Evolutionary conservation across 2,329 filamentous ascomycete genomes (phyloP), one percentile per base, ranked within the genome.

Genomic region (Arthrobotrys iridis): DNA sequence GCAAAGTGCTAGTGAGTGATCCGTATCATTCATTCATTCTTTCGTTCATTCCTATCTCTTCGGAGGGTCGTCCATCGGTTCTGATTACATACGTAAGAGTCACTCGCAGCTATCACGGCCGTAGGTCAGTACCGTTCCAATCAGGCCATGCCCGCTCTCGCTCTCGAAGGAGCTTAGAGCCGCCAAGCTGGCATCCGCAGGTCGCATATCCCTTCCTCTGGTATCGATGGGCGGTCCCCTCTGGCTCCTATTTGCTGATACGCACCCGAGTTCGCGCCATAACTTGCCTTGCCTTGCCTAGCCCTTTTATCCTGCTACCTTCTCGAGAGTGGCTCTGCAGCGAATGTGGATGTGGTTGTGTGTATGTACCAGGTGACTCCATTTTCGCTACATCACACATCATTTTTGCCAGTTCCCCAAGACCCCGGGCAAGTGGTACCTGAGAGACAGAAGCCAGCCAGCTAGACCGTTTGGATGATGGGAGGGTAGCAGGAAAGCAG

Each of bases 341-440:
- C n/a, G n/a, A n/a, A n/a, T n/a, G n/a, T n/a, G n/a, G n/a, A n/a
- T n/a, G n/a, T n/a, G n/a, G n/a, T n/a, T n/a, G n/a, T n/a, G n/a
- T 46, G 26, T 28, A 65, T 50, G 59, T 62, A 63, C 70, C 70
- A 74, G 70, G 60, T 74, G 70, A 74, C 70, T 63, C 70, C 62
- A 45, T 65, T 65, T 30, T 65, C 41, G 60, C 70, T 73, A 46
- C 50, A 60, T 60, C 59, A 73, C 50, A 73, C 60, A 48, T 52
- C 58, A 55, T 55, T 46, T 43, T 59, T 13, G 7, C 35, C 41
- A 55, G 30, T 52, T 72, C 58, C 68, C 64, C 68, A 60, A 58
- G 68, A 66, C 62, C 48, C 40, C 37, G 30, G 26, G 41, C 20
- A 30, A 30, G 28, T 52, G 30, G 60, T 64, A 64, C 60, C 60